phyloP scores from a whole-genome alignment of 441 rosid genomes.

The Erodium moschatum region DNA sequence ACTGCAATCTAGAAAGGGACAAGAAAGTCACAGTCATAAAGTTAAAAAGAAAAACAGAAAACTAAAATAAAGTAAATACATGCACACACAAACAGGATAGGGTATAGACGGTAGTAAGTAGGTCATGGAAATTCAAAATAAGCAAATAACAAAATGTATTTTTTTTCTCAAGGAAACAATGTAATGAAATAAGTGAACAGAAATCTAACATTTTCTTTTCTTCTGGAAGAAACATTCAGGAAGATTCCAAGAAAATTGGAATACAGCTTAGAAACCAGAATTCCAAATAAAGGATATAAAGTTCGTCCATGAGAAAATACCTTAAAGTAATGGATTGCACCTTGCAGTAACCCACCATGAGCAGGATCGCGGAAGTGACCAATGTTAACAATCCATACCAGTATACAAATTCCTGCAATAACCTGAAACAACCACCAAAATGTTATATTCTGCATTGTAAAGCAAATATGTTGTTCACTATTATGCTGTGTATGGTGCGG shows the following conservation, averaged over 20 bases:
- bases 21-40: constrained; percentile 17
- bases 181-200: not conserved
- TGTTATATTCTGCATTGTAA: not conserved
- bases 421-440: constrained; percentile 44
- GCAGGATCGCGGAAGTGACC: constrained; percentile 95
- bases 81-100: not conserved
- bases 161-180: not conserved
- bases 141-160: not conserved
- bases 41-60: constrained; percentile 8
- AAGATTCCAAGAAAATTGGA: not conserved
- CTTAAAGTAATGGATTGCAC: constrained; percentile 97
- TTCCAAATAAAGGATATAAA: constrained; percentile 5
- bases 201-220: not conserved
- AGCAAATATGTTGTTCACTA: not conserved
- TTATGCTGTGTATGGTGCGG: not conserved
- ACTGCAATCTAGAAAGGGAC: constrained; percentile 79
- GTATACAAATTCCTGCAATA: constrained; percentile 90
- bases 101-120: not conserved
- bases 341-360: constrained; percentile 87
- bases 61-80: not conserved
- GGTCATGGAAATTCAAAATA: constrained; percentile 9
- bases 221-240: not conserved
- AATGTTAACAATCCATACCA: constrained; percentile 96
- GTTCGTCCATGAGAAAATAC: constrained; percentile 29
- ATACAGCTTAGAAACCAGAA: not conserved